Evolutionary conservation across 306 rosid genomes (phyloP).

Genomic region (Vigna radiata): DNA sequence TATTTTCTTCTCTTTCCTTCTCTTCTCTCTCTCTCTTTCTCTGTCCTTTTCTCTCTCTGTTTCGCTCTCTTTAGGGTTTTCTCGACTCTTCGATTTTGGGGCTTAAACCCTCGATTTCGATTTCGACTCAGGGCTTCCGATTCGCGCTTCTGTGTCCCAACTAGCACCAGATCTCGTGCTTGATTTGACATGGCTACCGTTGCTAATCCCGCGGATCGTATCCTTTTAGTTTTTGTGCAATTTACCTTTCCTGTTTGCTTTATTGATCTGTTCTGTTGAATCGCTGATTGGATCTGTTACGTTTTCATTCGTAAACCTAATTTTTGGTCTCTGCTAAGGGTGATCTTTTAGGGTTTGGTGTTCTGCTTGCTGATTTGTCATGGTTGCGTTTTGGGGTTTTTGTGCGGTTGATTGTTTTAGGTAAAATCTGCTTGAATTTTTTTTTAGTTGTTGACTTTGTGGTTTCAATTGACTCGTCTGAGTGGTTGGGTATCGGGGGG

Average conservation of each 20-base stretch:
- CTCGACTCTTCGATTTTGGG: conserved; percentile 46
- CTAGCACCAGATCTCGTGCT: conserved; percentile 54
- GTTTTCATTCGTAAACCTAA: not conserved
- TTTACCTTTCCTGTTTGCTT: not conserved
- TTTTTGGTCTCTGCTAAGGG: not conserved
- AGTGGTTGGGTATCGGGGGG: not conserved
- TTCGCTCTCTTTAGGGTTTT: conserved; percentile 55
- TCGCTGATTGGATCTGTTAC: conserved; percentile 40
- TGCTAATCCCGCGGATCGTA: conserved; percentile 92
- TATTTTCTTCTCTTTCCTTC: conserved; percentile 17
- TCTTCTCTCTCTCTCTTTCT: not conserved
- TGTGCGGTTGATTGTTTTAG: not conserved
- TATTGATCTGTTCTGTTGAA: conserved; percentile 40
- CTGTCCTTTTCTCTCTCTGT: conserved; percentile 1
- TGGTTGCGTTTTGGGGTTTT: not conserved
- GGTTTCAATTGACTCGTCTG: not conserved
- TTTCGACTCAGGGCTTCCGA: conserved; percentile 47
- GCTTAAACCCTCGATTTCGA: conserved; percentile 48
- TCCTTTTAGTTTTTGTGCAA: conserved; percentile 53
- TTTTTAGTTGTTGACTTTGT: conserved; percentile 21
- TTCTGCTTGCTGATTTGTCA: not conserved
- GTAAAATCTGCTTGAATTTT: not conserved
- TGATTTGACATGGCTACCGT: conserved; percentile 77
- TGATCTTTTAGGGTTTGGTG: conserved; percentile 24
- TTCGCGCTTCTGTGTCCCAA: not conserved